A percentile compares a stretch with the other conserved stretches of the same genome.
Conservation (phyloP, 2,329 filamentous ascomycete species). For the Penicillium concentricum region DNA sequence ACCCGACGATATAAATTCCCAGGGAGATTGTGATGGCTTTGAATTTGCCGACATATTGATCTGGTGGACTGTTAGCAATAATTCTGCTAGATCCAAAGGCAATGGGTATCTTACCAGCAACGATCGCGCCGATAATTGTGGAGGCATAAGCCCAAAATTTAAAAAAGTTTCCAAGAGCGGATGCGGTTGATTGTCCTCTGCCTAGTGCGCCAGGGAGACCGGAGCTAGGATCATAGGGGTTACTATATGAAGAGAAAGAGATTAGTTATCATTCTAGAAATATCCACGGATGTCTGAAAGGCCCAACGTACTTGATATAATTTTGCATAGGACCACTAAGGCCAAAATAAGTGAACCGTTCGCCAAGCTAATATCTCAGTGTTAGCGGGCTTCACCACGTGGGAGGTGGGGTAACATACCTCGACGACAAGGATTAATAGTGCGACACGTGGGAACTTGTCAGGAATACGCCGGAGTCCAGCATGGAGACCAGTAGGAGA, state of each 20-base stretch:
- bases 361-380: constrained; percentile 18
- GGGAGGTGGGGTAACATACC: not conserved
- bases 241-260: not conserved
- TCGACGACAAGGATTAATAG: constrained; percentile 30
- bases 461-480: constrained; percentile 26
- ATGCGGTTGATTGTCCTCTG: constrained; percentile 14
- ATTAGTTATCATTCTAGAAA: not conserved
- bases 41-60: constrained; percentile 54
- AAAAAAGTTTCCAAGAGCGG: constrained; percentile 26
- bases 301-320: constrained; percentile 28
- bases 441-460: constrained; percentile 28
- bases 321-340: constrained; percentile 34
- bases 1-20: constrained; percentile 53
- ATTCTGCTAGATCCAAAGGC: not conserved
- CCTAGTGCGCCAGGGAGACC: constrained; percentile 14
- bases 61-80: constrained; percentile 26
- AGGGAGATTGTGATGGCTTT: constrained; percentile 52
- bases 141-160: constrained; percentile 48
- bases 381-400: not conserved
- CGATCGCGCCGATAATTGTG: constrained; percentile 51
- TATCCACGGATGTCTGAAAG: fast-evolving
- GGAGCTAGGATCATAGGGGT: constrained; percentile 13
- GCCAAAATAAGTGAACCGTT: constrained; percentile 32
- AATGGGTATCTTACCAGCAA: constrained; percentile 28
- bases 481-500: not conserved